A percentile compares a stretch with the other conserved stretches of the same genome.
These are phyloP conservation scores for Citrus medica DNA, from an alignment of 345 rosid genomes.

Conservation along the genomic window DNA sequence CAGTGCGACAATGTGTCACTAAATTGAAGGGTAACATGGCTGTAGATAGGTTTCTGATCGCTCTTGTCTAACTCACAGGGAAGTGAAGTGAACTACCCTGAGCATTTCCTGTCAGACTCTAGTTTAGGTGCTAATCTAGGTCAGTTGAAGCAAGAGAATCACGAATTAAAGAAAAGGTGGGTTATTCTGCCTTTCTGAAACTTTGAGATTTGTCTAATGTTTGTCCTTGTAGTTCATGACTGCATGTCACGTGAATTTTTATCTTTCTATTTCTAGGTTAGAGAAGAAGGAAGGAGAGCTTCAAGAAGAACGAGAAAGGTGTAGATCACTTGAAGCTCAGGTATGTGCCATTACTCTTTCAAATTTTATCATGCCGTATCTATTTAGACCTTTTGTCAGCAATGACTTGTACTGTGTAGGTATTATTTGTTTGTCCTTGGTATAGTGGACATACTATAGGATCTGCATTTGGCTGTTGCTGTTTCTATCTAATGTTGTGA, in stretches of 20 bases:
- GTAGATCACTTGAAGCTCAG: slow-evolving; percentile 51
- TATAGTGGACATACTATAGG: not conserved
- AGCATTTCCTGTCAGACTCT: slow-evolving; percentile 16
- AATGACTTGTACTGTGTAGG: not conserved
- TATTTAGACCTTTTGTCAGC: not conserved
- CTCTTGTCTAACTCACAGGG: slow-evolving; percentile 28
- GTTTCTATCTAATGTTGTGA: not conserved
- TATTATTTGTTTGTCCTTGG: not conserved
- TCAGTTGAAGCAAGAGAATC: slow-evolving; percentile 57
- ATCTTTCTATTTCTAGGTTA: slow-evolving; percentile 26
- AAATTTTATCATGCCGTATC: not conserved
- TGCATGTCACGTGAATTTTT: not conserved
- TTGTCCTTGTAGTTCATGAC: not conserved
- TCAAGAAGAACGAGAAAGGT: slow-evolving; percentile 34
- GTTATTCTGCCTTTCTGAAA: slow-evolving; percentile 5
- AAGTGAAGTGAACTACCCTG: slow-evolving; percentile 3
- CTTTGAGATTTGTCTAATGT: not conserved
- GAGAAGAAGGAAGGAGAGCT: slow-evolving; percentile 31
- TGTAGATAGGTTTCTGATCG: not conserved
- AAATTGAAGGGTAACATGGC: not conserved
- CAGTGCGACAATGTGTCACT: not conserved
- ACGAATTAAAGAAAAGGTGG: slow-evolving; percentile 54
- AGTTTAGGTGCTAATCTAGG: slow-evolving; percentile 27
- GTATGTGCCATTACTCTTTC: slow-evolving; percentile 28
- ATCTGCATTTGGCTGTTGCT: not conserved